phyloP scores from a whole-genome alignment of 2,329 filamentous ascomycete genomes.

The Sporothrix luriei region DNA sequence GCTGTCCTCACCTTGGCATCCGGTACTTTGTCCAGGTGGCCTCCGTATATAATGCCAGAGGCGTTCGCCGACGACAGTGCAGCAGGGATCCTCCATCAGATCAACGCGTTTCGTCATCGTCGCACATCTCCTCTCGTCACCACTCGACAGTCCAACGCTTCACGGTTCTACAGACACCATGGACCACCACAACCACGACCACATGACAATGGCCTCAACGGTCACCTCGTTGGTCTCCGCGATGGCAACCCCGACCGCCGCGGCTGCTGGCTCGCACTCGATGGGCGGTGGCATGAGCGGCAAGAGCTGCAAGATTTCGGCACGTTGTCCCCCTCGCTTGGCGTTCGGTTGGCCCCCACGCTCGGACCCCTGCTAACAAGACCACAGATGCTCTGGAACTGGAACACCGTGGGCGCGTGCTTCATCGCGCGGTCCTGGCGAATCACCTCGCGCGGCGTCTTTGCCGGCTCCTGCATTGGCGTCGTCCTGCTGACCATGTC shows the following conservation, averaged over 20 bases:
- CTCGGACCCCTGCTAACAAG: background rate
- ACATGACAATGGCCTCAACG: conserved; percentile 24
- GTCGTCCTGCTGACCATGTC: conserved; percentile 71
- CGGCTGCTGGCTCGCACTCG: background rate
- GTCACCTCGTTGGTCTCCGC: background rate
- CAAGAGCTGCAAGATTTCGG: conserved; percentile 49
- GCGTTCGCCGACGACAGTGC: background rate
- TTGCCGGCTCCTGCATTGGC: conserved; percentile 79
- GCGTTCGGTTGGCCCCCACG: background rate
- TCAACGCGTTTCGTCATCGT: background rate
- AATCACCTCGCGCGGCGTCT: conserved; percentile 68
- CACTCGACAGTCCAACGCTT: background rate
- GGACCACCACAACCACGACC: background rate
- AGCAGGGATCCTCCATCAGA: background rate
- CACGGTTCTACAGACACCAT: background rate
- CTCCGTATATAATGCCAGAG: background rate
- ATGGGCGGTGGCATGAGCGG: conserved; percentile 42
- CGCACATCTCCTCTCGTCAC: background rate
- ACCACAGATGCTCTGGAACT: conserved; percentile 72
- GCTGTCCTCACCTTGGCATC: background rate
- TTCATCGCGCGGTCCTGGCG: conserved; percentile 73
- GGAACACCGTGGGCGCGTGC: conserved; percentile 70
- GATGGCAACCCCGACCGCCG: background rate
- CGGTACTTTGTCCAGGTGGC: background rate
- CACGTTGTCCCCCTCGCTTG: conserved; percentile 37